A percentile compares a stretch with the other conserved stretches of the same genome.
Conservation (phyloP, 2,329 filamentous ascomycete species). For the Talaromyces atroroseus region DNA sequence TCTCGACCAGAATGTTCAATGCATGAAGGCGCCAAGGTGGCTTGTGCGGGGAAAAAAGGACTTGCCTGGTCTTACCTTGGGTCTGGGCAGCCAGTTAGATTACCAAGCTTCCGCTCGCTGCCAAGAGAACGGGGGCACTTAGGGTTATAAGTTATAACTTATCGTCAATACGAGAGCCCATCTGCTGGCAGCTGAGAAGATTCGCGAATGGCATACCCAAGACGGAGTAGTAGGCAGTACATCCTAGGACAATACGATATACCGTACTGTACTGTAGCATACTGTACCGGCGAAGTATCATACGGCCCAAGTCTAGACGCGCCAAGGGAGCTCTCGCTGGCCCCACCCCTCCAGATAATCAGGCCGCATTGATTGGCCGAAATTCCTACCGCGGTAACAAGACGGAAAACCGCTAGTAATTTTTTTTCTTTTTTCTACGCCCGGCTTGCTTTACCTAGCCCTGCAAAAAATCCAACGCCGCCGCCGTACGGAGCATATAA, state of each 20-base stretch:
- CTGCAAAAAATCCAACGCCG: not conserved
- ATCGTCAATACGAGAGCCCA: not conserved
- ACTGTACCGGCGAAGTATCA: not conserved
- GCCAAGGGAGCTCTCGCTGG: not conserved
- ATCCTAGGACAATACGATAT: too few species aligned
- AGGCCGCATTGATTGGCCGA: not conserved
- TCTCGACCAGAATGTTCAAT: too few species aligned
- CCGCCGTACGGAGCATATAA: not conserved
- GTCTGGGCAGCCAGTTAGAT: too few species aligned
- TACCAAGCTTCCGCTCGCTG: too few species aligned
- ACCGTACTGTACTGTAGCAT: too few species aligned
- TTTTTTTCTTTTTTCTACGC: not conserved
- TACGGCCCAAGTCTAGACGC: not conserved
- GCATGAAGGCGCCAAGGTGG: not conserved
- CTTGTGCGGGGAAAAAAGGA: not conserved
- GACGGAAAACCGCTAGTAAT: not conserved
- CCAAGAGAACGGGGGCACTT: not conserved
- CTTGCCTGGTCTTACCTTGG: too few species aligned
- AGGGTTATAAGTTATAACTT: too few species aligned
- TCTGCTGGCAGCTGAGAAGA: too few species aligned
- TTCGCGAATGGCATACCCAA: too few species aligned
- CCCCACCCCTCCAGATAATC: not conserved
- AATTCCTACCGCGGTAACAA: conserved; percentile 3
- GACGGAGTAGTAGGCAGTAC: too few species aligned
- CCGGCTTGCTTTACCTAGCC: not conserved